Evolutionary conservation across 1,284 basidiomycete species (phyloP).

Genomic region (Ustilago sp.): DNA sequence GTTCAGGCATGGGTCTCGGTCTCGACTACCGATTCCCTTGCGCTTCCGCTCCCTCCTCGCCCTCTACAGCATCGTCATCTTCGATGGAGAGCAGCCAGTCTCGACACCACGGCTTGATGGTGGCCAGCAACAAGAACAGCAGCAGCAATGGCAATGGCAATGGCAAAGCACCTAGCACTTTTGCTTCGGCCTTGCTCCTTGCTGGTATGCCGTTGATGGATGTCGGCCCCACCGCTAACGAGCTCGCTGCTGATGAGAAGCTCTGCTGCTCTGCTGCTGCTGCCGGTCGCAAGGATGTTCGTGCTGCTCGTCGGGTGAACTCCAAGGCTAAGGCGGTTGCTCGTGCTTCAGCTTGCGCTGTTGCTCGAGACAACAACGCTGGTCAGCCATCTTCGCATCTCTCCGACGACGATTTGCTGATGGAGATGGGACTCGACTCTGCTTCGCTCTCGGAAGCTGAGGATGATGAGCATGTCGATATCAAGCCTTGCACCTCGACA

Average conservation of each 20-base stretch:
- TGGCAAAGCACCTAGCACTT: slow-evolving; percentile 24
- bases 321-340: slow-evolving; percentile 1
- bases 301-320: slow-evolving; percentile 19
- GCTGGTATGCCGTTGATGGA: slow-evolving; percentile 45
- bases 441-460: slow-evolving; percentile 38
- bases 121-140: slow-evolving; percentile 4
- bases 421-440: slow-evolving; percentile 39
- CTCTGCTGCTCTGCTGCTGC: neutral
- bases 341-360: slow-evolving; percentile 12
- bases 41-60: slow-evolving; percentile 41
- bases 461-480: slow-evolving; percentile 18
- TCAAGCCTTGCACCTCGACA: slow-evolving; percentile 1
- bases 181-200: slow-evolving; percentile 26
- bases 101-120: slow-evolving; percentile 10
- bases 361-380: slow-evolving; percentile 11
- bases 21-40: slow-evolving; percentile 41
- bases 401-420: slow-evolving; percentile 44
- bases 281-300: slow-evolving; percentile 18
- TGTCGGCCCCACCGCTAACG: slow-evolving; percentile 20
- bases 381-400: slow-evolving; percentile 55
- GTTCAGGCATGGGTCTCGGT: slow-evolving; percentile 32
- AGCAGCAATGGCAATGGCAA: neutral
- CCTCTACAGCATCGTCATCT: slow-evolving; percentile 41
- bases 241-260: slow-evolving; percentile 22
- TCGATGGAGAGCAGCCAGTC: slow-evolving; percentile 32